Evolutionary conservation across 176 grass and related monocot species (phyloP), one percentile per base, ranked within the genome.

Genomic region (Calamus simplicifolius): DNA sequence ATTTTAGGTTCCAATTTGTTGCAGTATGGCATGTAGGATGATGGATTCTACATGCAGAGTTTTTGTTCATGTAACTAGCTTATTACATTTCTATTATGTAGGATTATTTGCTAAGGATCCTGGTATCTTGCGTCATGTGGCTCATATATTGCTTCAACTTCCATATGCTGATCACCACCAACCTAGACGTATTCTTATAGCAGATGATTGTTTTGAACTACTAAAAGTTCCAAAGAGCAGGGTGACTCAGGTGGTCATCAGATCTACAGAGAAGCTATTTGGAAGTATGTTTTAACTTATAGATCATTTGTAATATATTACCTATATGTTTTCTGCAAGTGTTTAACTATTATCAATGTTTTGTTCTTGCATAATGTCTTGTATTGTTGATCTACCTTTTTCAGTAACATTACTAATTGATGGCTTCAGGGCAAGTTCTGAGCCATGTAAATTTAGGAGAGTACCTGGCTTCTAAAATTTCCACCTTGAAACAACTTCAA

Each of bases 41-140:
- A 43, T 8, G 12, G 2, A 7, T 43, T 43, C 12, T 43, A 43
- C 35, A 43, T 0, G 6, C 3, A 43, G 10, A 43, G 3, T 12
- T 13, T 43, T 43, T 13, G 35, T 43, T 43, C 35, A 43, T 43
- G 35, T 12, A 43, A 43, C 13, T 43, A 43, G 8, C 10, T 56
- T 18, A 10, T 25, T 23, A 0, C 21, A 19, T 21, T 21, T 23
- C 17, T 23, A 2, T 16, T 52, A 67, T 74, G n/a, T 57, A 98
- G 88, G 93, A 48, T 88, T 84, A 79, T 98, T 92, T 67, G 81
- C 93, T 21, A 92, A 64, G 75, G 88, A 98, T 70, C 88, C 87
- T 19, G 82, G 58, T 81, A 78, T 98, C 14, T 64, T 98, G 79
- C 93, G 78, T 49, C 85, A 85, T 62, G 88, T 92, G 69, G 76